phyloP scores from a whole-genome alignment of 2,329 filamentous ascomycete genomes.

The Rhynchosporium agropyri region DNA sequence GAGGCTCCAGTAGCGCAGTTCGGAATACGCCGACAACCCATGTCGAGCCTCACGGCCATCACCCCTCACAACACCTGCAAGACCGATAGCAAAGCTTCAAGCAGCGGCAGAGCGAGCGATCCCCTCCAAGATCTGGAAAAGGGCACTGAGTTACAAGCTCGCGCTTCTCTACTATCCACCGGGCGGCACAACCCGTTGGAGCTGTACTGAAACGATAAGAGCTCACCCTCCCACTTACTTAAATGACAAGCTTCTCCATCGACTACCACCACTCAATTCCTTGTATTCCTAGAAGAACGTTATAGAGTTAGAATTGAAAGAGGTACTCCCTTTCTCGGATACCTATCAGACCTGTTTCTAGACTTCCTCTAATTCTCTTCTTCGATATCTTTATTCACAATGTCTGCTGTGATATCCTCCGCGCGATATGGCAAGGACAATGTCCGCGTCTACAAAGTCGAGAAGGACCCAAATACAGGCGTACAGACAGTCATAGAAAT shows the following conservation, averaged over 20 bases:
- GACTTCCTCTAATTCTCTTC: background rate
- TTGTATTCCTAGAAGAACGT: background rate
- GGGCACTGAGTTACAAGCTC: conserved; percentile 6
- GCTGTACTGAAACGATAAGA: conserved; percentile 12
- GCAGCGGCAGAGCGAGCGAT: conserved; percentile 3
- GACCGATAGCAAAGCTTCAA: conserved; percentile 11
- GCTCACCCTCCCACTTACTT: conserved; percentile 9
- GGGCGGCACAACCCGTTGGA: conserved; percentile 8
- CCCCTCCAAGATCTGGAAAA: background rate
- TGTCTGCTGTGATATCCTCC: conserved; percentile 45
- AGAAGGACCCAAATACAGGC: conserved; percentile 74
- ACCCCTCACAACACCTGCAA: background rate
- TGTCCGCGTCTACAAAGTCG: conserved; percentile 94
- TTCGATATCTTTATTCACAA: background rate
- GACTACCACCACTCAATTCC: conserved; percentile 1
- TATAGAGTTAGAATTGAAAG: background rate
- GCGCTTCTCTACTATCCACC: background rate
- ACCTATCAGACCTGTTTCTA: background rate
- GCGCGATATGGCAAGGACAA: conserved; percentile 95
- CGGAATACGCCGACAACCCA: conserved; percentile 15
- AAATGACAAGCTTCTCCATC: conserved; percentile 9
- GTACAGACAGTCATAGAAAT: conserved; percentile 89
- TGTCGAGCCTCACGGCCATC: conserved; percentile 13
- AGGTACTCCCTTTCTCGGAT: background rate
- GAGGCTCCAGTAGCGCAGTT: background rate